Conservation (phyloP, 352 stramenopile genomes). For the Globisporangium yorkense region DNA sequence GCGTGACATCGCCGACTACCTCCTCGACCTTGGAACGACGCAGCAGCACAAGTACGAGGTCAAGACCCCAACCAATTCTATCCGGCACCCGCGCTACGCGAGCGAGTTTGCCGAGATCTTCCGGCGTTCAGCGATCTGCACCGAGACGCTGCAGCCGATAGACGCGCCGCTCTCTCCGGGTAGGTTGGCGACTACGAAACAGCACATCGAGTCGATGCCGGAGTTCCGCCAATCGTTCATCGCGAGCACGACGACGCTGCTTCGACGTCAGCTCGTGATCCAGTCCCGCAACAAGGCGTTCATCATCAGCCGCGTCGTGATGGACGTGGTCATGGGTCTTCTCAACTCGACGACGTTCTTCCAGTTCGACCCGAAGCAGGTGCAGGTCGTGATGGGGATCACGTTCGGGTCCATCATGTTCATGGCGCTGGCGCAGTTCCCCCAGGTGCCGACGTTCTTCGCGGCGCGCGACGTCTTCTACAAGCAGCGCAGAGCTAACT, state of each 20-base stretch:
- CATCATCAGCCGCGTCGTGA: constrained; percentile 29
- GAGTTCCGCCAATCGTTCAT: constrained; percentile 37
- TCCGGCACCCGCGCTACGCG: constrained; percentile 17
- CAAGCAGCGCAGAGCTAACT: constrained; percentile 76
- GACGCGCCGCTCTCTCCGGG: constrained; percentile 13
- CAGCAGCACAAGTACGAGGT: constrained; percentile 28
- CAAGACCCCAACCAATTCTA: constrained; percentile 11
- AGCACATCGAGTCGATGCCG: constrained; percentile 28
- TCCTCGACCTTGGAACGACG: constrained; percentile 40
- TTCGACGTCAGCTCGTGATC: constrained; percentile 49
- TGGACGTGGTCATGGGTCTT: constrained; percentile 35
- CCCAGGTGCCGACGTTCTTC: constrained; percentile 71
- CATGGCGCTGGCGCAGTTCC: constrained; percentile 54
- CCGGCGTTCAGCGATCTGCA: constrained; percentile 21
- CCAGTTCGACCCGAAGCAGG: constrained; percentile 28
- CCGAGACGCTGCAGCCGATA: constrained; percentile 18
- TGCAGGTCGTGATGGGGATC: constrained; percentile 53
- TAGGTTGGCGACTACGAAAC: constrained; percentile 9
- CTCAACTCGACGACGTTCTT: constrained; percentile 37
- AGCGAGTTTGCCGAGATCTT: constrained; percentile 29
- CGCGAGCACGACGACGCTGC: constrained; percentile 25
- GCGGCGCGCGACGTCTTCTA: constrained; percentile 61
- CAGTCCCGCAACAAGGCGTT: constrained; percentile 44
- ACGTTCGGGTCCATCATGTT: constrained; percentile 77
- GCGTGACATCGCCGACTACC: constrained; percentile 45